Percentiles rank a stretch among this genome's conserved stretches.
Conservation (phyloP, 2,329 filamentous ascomycete genomes). For the Phoma sp. region DNA sequence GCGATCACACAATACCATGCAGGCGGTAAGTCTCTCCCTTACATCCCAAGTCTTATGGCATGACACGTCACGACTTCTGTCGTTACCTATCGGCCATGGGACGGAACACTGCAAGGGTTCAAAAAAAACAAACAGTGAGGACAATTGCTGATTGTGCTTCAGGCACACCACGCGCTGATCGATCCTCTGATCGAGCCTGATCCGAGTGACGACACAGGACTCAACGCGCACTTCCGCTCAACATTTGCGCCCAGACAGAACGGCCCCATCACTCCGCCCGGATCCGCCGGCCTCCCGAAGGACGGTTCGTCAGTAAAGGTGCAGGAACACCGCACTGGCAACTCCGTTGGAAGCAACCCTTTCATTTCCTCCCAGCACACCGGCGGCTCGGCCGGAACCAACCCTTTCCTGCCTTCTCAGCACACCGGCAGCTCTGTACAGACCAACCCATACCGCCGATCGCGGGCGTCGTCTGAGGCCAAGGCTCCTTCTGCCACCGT, state of each 20-base stretch:
- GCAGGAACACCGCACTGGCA: conserved; percentile 23
- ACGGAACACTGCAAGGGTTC: neutral
- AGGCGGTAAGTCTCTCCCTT: conserved; percentile 11
- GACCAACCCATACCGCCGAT: conserved; percentile 53
- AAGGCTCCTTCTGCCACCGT: conserved; percentile 29
- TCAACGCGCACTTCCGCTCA: conserved; percentile 62
- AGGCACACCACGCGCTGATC: conserved; percentile 72
- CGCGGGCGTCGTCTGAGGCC: conserved; percentile 38
- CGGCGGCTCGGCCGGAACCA: conserved; percentile 31
- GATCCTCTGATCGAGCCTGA: conserved; percentile 72
- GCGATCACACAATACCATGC: conserved; percentile 7
- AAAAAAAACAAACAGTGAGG: too few relatives aligned
- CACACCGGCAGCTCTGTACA: conserved; percentile 47
- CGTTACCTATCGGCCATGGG: neutral
- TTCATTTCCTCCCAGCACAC: conserved; percentile 31
- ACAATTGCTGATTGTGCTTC: conserved; percentile 13
- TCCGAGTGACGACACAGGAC: conserved; percentile 70
- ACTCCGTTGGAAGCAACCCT: conserved; percentile 31
- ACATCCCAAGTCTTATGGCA: neutral
- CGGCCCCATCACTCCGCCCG: conserved; percentile 39
- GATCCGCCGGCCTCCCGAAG: conserved; percentile 33
- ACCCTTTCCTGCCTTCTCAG: conserved; percentile 38
- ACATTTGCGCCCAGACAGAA: conserved; percentile 49
- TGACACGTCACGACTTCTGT: neutral
- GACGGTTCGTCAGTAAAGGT: conserved; percentile 12